Evolutionary conservation across 345 rosid species (phyloP).

Genomic region (Moringa oleifera): DNA sequence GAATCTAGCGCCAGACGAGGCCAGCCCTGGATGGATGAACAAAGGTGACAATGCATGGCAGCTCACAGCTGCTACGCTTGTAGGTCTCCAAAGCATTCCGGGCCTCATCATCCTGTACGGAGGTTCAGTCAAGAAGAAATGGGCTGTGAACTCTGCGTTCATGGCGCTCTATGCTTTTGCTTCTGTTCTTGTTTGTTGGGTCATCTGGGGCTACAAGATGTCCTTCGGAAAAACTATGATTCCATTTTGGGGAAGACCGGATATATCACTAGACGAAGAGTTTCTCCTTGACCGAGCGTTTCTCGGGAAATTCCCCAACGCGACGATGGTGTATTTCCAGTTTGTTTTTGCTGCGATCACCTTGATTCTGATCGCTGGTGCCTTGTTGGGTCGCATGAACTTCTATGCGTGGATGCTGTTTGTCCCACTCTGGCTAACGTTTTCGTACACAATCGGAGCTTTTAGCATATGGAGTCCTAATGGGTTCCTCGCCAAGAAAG

Average conservation of each 20-base stretch:
- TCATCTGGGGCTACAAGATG: constrained; percentile 34
- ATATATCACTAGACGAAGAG: constrained; percentile 22
- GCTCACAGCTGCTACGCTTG: constrained; percentile 36
- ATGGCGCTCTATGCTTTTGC: constrained; percentile 47
- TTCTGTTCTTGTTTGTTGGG: constrained; percentile 36
- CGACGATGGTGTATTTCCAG: constrained; percentile 38
- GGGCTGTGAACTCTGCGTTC: constrained; percentile 45
- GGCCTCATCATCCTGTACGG: constrained; percentile 40
- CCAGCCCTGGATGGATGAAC: constrained; percentile 37
- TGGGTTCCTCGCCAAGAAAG: constrained; percentile 27
- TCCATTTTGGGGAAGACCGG: constrained; percentile 22
- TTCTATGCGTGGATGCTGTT: constrained; percentile 41
- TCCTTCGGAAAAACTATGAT: constrained; percentile 25
- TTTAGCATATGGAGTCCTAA: constrained; percentile 31
- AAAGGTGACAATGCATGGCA: constrained; percentile 51
- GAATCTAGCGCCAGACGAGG: constrained; percentile 6
- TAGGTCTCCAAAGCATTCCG: constrained; percentile 38
- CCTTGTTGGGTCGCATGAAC: constrained; percentile 36
- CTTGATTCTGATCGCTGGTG: constrained; percentile 33
- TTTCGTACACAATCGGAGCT: constrained; percentile 31
- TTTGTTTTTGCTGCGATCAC: constrained; percentile 38
- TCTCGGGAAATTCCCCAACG: constrained; percentile 26
- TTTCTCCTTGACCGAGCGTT: constrained; percentile 19
- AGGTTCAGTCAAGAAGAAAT: constrained; percentile 36
- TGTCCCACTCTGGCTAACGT: constrained; percentile 39